Percentiles rank a stretch among this genome's conserved stretches.
Conservation (phyloP, 2,329 filamentous ascomycete species). For the Phyllosticta paracitricarpa region DNA sequence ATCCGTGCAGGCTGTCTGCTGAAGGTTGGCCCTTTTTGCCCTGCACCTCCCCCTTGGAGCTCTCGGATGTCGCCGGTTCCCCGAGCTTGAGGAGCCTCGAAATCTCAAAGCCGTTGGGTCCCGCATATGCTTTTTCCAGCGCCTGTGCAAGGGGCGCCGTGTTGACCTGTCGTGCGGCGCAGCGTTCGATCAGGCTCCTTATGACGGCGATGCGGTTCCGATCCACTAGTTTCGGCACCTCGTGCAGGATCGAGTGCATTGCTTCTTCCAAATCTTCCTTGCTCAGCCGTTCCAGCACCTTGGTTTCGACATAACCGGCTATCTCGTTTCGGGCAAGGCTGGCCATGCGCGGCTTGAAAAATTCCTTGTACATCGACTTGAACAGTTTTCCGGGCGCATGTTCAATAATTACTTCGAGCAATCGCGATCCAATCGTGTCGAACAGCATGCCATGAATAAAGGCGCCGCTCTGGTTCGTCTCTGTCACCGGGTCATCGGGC, state of each 20-base stretch:
- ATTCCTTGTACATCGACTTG: slow-evolving; percentile 72
- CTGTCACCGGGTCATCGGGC: slow-evolving; percentile 66
- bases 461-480: slow-evolving; percentile 61
- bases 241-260: slow-evolving; percentile 60
- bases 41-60: slow-evolving; percentile 18
- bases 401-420: slow-evolving; percentile 78
- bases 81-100: slow-evolving; percentile 51
- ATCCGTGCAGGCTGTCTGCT: slow-evolving; percentile 63
- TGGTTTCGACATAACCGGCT: slow-evolving; percentile 77
- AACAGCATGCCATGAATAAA: slow-evolving; percentile 86
- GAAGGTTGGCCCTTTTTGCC: slow-evolving; percentile 14
- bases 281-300: slow-evolving; percentile 70
- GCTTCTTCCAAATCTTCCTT: slow-evolving; percentile 75
- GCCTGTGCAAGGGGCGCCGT: slow-evolving; percentile 45
- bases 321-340: slow-evolving; percentile 81
- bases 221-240: slow-evolving; percentile 62
- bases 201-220: slow-evolving; percentile 70
- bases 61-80: slow-evolving; percentile 34
- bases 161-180: slow-evolving; percentile 55
- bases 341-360: slow-evolving; percentile 70
- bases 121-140: slow-evolving; percentile 48
- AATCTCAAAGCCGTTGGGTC: slow-evolving; percentile 41
- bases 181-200: slow-evolving; percentile 74
- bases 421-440: slow-evolving; percentile 77
- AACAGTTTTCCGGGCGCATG: slow-evolving; percentile 80